phyloP scores from a whole-genome alignment of 768 basidiomycete genomes.

The Lactarius pseudohatsudake region DNA sequence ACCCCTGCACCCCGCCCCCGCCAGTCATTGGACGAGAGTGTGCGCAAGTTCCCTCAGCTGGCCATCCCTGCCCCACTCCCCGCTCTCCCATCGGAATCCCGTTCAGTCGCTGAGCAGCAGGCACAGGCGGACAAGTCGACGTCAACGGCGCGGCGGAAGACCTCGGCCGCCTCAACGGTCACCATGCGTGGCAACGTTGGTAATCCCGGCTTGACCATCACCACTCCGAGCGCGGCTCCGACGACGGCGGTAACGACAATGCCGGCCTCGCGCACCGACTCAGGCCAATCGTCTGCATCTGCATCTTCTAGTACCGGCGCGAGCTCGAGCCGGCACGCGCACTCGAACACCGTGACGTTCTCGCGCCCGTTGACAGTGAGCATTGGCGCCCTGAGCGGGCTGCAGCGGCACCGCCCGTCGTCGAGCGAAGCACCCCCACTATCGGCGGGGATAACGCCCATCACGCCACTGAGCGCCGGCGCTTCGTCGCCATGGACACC shows the following conservation, averaged over 20 bases:
- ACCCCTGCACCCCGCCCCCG: conserved; percentile 43
- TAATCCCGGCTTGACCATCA: conserved; percentile 48
- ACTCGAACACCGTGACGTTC: conserved; percentile 52
- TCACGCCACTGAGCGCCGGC: conserved; percentile 36
- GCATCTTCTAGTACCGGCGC: neutral
- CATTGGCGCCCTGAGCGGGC: conserved; percentile 51
- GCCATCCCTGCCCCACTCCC: conserved; percentile 60
- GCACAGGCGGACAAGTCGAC: conserved; percentile 32
- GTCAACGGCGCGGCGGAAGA: conserved; percentile 39
- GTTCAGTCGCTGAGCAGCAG: conserved; percentile 30
- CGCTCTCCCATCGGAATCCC: conserved; percentile 57
- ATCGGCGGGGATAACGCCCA: conserved; percentile 29
- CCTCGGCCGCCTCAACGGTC: conserved; percentile 45
- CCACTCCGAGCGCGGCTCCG: conserved; percentile 47
- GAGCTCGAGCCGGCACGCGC: conserved; percentile 35
- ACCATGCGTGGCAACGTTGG: conserved; percentile 46
- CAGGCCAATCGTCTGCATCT: conserved; percentile 39
- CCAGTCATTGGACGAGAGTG: conserved; percentile 35
- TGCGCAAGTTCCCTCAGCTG: conserved; percentile 48
- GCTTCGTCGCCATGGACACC: conserved; percentile 41
- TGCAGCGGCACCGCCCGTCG: conserved; percentile 50
- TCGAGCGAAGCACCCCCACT: conserved; percentile 34
- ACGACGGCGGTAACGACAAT: conserved; percentile 62
- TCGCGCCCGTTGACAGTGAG: conserved; percentile 60
- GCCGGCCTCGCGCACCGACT: conserved; percentile 49